Conservation (phyloP, 2,329 filamentous ascomycete genomes). For the Metarhizium brunneum region DNA sequence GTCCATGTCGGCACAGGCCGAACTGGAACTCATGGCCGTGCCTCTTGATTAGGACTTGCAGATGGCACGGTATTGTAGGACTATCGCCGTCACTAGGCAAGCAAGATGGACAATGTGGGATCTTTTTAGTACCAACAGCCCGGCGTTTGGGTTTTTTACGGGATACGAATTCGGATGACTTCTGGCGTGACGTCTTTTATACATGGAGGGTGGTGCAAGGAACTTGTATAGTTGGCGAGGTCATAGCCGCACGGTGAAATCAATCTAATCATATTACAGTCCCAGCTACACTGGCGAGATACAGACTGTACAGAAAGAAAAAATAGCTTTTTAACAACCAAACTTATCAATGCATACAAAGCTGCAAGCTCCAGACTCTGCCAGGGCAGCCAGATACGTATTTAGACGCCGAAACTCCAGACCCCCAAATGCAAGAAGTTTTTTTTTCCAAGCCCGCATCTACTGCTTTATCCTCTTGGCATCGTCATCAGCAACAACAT, state of each 20-base stretch:
- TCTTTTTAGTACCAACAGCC: not conserved
- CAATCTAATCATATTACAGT: not conserved
- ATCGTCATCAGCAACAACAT: slow-evolving; percentile 29
- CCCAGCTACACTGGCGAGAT: not conserved
- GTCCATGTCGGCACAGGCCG: slow-evolving; percentile 20
- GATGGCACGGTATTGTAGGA: not conserved
- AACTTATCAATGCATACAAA: not conserved
- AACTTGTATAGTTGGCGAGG: not conserved
- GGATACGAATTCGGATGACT: not conserved
- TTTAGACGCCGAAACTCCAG: not conserved
- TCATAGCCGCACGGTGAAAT: not conserved
- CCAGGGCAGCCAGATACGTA: not conserved
- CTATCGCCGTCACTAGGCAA: not conserved
- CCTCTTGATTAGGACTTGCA: slow-evolving; percentile 21
- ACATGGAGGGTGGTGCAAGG: not conserved
- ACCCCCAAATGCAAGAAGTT: not conserved
- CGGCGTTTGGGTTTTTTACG: not conserved
- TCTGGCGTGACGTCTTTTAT: not conserved
- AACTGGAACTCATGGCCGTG: slow-evolving; percentile 20
- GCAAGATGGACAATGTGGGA: too few relatives aligned
- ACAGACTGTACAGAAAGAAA: not conserved
- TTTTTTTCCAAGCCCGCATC: not conserved
- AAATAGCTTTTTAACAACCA: not conserved
- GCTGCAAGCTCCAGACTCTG: not conserved
- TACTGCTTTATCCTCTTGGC: slow-evolving; percentile 27